Evolutionary conservation across 495 filamentous ascomycete genomes (phyloP).

Genomic region (Lindgomyces ingoldianus): DNA sequence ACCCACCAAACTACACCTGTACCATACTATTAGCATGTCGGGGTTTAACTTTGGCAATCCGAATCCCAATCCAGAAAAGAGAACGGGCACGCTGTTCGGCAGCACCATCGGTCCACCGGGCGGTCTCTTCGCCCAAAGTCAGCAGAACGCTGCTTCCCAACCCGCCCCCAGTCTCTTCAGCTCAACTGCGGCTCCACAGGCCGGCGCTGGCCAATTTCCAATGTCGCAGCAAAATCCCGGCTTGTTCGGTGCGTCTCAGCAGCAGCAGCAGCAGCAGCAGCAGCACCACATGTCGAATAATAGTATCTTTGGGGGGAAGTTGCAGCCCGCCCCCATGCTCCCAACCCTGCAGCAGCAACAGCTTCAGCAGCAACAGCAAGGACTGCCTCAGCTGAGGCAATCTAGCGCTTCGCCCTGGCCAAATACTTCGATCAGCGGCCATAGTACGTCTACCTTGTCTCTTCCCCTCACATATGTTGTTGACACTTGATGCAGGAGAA

Average conservation of each 20-base stretch:
- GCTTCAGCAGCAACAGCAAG: constrained; percentile 47
- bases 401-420: constrained; percentile 22
- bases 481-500: constrained; percentile 54
- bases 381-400: constrained; percentile 48
- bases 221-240: constrained; percentile 12
- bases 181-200: constrained; percentile 21
- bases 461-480: not conserved
- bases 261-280: constrained; percentile 48
- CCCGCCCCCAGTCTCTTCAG: constrained; percentile 19
- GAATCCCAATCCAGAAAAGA: constrained; percentile 9
- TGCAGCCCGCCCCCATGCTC: constrained; percentile 29
- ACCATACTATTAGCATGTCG: not conserved
- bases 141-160: constrained; percentile 9
- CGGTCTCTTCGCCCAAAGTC: constrained; percentile 42
- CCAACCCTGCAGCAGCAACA: constrained; percentile 22
- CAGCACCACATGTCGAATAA: constrained; percentile 20
- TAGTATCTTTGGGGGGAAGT: constrained; percentile 34
- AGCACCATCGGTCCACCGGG: constrained; percentile 34
- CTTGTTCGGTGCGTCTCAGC: constrained; percentile 49
- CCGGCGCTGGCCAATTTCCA: constrained; percentile 16
- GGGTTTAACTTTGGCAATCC: constrained; percentile 9
- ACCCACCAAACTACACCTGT: not conserved
- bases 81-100: constrained; percentile 52
- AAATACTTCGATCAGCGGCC: constrained; percentile 7
- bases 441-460: constrained; percentile 19